Evolutionary conservation across 371 early-diverging fungal species (phyloP), one percentile per base, ranked within the genome.

Genomic region (Batkoa obscura): DNA sequence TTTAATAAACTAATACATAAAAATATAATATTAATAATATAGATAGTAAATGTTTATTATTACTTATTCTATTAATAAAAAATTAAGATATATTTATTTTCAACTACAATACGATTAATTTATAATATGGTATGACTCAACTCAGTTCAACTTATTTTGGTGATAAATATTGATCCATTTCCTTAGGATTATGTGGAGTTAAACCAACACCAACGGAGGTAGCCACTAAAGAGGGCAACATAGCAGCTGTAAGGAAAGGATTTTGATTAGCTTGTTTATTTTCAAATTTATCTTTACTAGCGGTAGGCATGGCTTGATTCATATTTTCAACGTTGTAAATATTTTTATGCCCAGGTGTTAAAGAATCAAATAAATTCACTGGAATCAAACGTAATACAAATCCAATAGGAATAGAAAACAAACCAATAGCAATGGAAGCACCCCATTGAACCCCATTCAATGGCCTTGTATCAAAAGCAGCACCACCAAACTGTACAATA

Each of bases 401-500:
- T 23, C 88, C 91, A 37, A 88, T 71, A 5, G 91, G 93, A 13
- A 96, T 62, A n/a, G 94, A 88, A n/a, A 85, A 63, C 12, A 77
- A 61, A 17, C 88, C 86, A 38, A 88, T 72, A 38, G 72, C 61
- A 31, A 90, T 61, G 13, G 85, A 86, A 49, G 86, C 60, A 2
- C 74, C 59, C 97, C 97, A 96, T 62, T 90, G 90, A 8, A 68
- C 59, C 37, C 71, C 70, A 33, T 72, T 63, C 30, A 93, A 68
- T 0, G 76, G 76, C 2, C 69, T 72, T 0, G 90, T 87, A 67
- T 87, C 81, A 76, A 95, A 94, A 0, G 86, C 94, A 49, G 75
- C 73, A 31, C 87, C 83, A 50, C 92, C 92, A 74, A 85, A 90
- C 56, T 90, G 72, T 17, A 94, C 81, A 64, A 94, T 90, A 55